Base-by-base conservation (phyloP, 129 eudicot species). In the Smallanthus sonchifolius region DNA sequence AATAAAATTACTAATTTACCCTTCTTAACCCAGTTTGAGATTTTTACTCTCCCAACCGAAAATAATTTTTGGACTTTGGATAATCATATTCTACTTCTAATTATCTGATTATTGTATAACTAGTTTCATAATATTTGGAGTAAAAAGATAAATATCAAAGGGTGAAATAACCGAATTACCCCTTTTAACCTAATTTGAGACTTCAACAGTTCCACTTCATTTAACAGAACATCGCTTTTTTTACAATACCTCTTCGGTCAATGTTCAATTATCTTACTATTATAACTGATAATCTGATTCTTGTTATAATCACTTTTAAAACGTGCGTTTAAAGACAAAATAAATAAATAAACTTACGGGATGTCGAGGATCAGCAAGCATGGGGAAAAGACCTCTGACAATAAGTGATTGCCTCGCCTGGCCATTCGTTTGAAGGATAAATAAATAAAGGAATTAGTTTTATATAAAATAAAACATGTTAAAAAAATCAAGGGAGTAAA, bases 291-390 rank as follows among this genome's bases (percentile, higher is more conserved):
- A 10, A 30, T 59, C 65, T 59, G 37, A 55, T 59, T 59, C 65
- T 8, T 0, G 5, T 20, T 56, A 51, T 3, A 3, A 47, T 47
- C 17, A 17, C 4, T 7, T 34, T 38, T 39, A 38, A 10, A 28
- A 11, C 34, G 60, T 30, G 11, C 38, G 11, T 13, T 19, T 17
- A 60, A 2, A 32, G 34, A 19, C 14, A 32, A 61, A 15, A 59
- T 57, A 49, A 45, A n/a, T 28, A 10, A 5, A 51, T 60, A 40
- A 84, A 88, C 98, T 87, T 86, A 92, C 98, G 5, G 96, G 96
- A 71, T 92, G 98, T 59, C 92, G 86, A 52, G 98, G 98, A 83
- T 92, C 98, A 30, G 98, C 98, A 61, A 92, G 96, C 95, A 92
- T 86, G 60, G 98, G 98, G 82, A 92, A 90, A 65, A 92, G 98